phyloP scores from a whole-genome alignment of 768 basidiomycete genomes.

The Podaxis sp. region DNA sequence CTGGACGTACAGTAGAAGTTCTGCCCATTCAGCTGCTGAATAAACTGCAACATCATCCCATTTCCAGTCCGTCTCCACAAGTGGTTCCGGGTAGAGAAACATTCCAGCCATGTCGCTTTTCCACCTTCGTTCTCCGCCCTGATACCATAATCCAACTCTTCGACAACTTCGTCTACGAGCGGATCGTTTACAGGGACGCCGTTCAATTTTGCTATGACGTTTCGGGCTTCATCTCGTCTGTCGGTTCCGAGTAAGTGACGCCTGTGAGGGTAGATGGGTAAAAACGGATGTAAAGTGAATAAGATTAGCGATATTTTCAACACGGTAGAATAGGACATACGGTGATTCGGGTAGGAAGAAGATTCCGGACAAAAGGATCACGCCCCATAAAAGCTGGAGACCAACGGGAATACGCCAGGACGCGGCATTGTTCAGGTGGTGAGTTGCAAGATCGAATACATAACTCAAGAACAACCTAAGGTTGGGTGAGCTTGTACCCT shows the following conservation, averaged over 20 bases:
- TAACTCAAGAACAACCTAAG: slow-evolving; percentile 72
- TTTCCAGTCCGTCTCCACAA: slow-evolving; percentile 75
- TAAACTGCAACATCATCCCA: slow-evolving; percentile 83
- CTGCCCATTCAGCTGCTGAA: slow-evolving; percentile 80
- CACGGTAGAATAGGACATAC: slow-evolving; percentile 36
- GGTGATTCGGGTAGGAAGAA: slow-evolving; percentile 81
- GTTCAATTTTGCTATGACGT: slow-evolving; percentile 67
- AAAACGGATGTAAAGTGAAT: neutral
- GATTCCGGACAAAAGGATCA: slow-evolving; percentile 65
- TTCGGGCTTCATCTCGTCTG: slow-evolving; percentile 51
- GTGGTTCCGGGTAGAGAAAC: slow-evolving; percentile 67
- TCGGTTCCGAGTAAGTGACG: slow-evolving; percentile 69
- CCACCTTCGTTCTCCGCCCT: slow-evolving; percentile 77
- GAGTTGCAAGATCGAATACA: slow-evolving; percentile 67
- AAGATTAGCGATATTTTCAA: neutral
- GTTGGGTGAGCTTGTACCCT: neutral
- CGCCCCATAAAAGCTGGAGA: slow-evolving; percentile 69
- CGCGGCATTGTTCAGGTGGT: slow-evolving; percentile 51
- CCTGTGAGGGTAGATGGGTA: slow-evolving; percentile 28
- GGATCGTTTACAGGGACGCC: slow-evolving; percentile 57
- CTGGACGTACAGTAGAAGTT: slow-evolving; percentile 68
- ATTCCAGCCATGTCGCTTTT: slow-evolving; percentile 76
- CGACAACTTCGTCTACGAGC: slow-evolving; percentile 57
- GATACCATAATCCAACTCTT: slow-evolving; percentile 67
- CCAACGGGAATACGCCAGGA: slow-evolving; percentile 80